Percentiles rank a stretch among this genome's conserved stretches.
Conservation (phyloP, 441 rosid genomes). For the Bruguiera hainesii region DNA sequence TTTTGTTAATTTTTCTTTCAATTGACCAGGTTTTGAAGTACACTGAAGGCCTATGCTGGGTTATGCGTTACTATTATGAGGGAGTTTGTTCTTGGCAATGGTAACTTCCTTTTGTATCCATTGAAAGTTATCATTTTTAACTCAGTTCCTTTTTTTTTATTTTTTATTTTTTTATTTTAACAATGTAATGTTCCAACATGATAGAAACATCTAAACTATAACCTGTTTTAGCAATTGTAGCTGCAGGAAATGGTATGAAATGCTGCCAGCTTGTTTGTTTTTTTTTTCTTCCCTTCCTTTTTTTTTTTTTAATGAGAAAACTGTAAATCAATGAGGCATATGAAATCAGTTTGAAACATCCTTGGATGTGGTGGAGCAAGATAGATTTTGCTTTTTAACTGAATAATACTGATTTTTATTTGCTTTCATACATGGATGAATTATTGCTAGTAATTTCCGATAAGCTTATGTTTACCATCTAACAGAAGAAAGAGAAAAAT, state of each 20-base stretch:
- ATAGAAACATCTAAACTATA: not conserved
- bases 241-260: not conserved
- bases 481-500: too few relatives aligned
- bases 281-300: too few relatives aligned
- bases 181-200: not conserved
- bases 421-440: too few relatives aligned
- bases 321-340: too few relatives aligned
- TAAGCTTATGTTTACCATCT: too few relatives aligned
- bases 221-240: not conserved
- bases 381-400: too few relatives aligned
- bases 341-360: too few relatives aligned
- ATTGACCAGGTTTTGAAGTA: slow-evolving; percentile 66
- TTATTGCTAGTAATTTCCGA: too few relatives aligned
- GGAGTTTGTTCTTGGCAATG: slow-evolving; percentile 99
- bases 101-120: slow-evolving; percentile 42
- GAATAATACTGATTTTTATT: too few relatives aligned
- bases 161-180: not conserved
- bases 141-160: not conserved
- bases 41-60: slow-evolving; percentile 95
- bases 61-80: slow-evolving; percentile 92
- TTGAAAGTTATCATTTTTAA: slow-evolving; percentile 2
- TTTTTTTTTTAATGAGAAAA: too few relatives aligned
- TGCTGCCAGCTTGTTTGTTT: too few relatives aligned
- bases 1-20: slow-evolving; percentile 12
- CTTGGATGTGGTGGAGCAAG: too few relatives aligned